Evolutionary conservation across 2,329 filamentous ascomycete species (phyloP), one percentile per base, ranked within the genome.

Genomic region (Trichocomaceae sp.): DNA sequence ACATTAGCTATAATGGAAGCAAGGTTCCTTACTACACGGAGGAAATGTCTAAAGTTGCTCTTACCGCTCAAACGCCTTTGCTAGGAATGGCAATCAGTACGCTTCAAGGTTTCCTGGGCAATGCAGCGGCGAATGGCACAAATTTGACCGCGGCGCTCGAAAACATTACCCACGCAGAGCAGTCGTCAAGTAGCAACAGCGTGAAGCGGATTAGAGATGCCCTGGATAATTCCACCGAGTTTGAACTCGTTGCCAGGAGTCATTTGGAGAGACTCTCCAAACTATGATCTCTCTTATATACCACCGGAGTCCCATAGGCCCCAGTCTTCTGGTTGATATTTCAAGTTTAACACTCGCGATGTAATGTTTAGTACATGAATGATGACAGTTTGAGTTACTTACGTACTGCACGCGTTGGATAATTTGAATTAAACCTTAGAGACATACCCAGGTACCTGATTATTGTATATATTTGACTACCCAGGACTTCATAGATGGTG

Each of bases 11-110:
- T 58, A 64, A 70, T 1, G 68, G 65, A 31, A 63, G 60, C 5
- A 48, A 60, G 13, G 63, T 71, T 1, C 65, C 66, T 10, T 71
- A 71, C 61, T 71, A 71, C 57, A 66, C 66, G 4, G 50, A 67
- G 0, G 64, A 64, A 8, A 69, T 71, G 66, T 61, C 60, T 20
- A 55, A 65, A 5, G 62, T 71, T 1, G 59, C 64, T 4, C 59
- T 71, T 20, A 63, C 60, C 1, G 68, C 68, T 1, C 52, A 66
- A 13, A 61, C 70, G 5, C 57, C 62, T 12, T 49, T 71, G 9
- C 60, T 58, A 12, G 58, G 57, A 12, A 57, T 66, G 7, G 22
- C 71, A 9, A 62, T 60, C 44, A 70, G 70, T 50, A 69, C 67
- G 54, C 3, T 57, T 13, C 49, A 52, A 46, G 51, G 50, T 41